Evolutionary conservation across 768 basidiomycete genomes (phyloP).

Genomic region (Naganishia randhawae): DNA sequence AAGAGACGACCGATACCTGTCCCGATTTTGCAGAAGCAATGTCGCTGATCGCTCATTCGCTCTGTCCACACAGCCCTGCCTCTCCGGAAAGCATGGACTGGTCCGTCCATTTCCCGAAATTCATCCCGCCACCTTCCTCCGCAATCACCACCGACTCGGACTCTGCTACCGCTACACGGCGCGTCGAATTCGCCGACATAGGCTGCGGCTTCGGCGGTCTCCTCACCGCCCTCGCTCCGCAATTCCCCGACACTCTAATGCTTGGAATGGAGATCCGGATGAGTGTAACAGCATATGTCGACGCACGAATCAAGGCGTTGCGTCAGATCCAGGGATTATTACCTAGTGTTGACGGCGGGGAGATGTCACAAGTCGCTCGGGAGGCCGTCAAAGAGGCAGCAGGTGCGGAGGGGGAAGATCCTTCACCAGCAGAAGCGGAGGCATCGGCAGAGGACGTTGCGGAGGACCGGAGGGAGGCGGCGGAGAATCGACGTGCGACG

Average conservation of each 20-base stretch:
- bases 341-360: neutral
- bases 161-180: conserved; percentile 56
- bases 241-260: conserved; percentile 88
- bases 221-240: conserved; percentile 77
- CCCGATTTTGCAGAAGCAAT: neutral
- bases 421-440: neutral
- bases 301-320: conserved; percentile 87
- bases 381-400: conserved; percentile 8
- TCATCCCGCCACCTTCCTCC: conserved; percentile 45
- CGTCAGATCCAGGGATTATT: conserved; percentile 54
- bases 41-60: too few relatives aligned
- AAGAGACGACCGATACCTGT: neutral
- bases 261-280: conserved; percentile 96
- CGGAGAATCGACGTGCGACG: conserved; percentile 34
- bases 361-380: neutral
- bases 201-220: conserved; percentile 98
- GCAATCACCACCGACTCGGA: neutral
- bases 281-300: conserved; percentile 92
- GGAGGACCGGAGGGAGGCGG: conserved; percentile 22
- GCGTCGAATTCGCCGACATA: conserved; percentile 90
- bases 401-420: neutral
- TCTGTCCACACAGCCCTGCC: conserved; percentile 55
- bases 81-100: conserved; percentile 76
- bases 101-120: conserved; percentile 75
- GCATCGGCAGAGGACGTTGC: neutral